Evolutionary conservation across 2,329 filamentous ascomycete species (phyloP).

Genomic region (Didymella pomorum): DNA sequence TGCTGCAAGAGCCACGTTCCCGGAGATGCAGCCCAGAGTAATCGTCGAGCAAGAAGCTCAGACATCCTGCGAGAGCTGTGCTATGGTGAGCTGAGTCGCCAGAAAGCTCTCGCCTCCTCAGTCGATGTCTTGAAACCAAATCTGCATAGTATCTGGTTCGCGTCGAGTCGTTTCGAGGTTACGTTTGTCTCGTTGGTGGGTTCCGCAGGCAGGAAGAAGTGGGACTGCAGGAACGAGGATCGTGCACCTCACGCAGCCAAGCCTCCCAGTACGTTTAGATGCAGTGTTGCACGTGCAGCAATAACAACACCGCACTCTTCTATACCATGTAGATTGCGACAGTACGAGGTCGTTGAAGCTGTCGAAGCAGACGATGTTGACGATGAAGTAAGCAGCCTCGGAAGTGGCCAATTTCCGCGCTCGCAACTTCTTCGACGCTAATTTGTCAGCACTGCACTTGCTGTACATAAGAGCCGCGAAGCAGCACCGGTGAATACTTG

Average conservation of each 20-base stretch:
- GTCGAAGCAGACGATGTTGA: neutral
- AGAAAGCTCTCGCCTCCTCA: too few relatives aligned
- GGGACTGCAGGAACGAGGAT: neutral
- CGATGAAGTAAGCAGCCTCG: slow-evolving; percentile 17
- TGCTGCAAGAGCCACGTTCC: too few relatives aligned
- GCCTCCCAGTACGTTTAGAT: neutral
- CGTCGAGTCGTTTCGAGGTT: too few relatives aligned
- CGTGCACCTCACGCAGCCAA: neutral
- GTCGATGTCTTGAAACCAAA: too few relatives aligned
- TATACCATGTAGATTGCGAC: neutral
- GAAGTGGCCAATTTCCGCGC: slow-evolving; percentile 19
- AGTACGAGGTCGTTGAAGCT: too few relatives aligned
- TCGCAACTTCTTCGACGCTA: slow-evolving; percentile 14
- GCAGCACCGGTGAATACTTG: slow-evolving; percentile 3
- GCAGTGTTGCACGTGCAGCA: neutral
- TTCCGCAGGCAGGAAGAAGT: neutral
- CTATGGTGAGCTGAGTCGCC: too few relatives aligned
- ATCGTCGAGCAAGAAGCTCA: too few relatives aligned
- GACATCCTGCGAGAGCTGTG: too few relatives aligned
- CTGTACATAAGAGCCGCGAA: slow-evolving; percentile 22
- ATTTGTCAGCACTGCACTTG: slow-evolving; percentile 37
- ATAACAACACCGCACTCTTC: neutral
- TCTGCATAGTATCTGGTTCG: too few relatives aligned
- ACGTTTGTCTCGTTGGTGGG: neutral
- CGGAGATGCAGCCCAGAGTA: too few relatives aligned